A percentile compares a stretch with the other conserved stretches of the same genome.
Conservation (phyloP, 352 stramenopile species). For the Phytophthora chlamydospora region DNA sequence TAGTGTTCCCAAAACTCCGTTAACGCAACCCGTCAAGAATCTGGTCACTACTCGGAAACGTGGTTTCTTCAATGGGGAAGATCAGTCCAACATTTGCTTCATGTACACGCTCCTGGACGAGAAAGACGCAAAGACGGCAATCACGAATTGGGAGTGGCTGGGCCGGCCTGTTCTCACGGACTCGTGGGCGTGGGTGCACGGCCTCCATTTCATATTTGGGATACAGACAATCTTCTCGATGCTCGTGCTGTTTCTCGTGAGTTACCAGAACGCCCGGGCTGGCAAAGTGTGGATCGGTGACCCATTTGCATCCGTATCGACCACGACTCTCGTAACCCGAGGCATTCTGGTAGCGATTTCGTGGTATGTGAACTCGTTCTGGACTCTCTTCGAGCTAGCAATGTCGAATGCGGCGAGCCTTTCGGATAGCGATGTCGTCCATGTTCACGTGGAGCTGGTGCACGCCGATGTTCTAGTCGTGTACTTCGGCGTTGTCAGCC, state of each 20-base stretch:
- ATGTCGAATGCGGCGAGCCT: slow-evolving; percentile 21
- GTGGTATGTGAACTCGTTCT: slow-evolving; percentile 39
- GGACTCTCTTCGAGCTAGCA: slow-evolving; percentile 37
- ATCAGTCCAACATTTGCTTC: slow-evolving; percentile 30
- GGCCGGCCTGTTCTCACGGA: slow-evolving; percentile 26
- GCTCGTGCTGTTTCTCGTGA: slow-evolving; percentile 30
- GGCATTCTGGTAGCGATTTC: slow-evolving; percentile 29
- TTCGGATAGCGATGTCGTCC: slow-evolving; percentile 4
- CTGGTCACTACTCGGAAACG: slow-evolving; percentile 22
- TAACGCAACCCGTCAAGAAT: slow-evolving; percentile 25
- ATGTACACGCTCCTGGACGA: slow-evolving; percentile 26
- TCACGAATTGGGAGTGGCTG: slow-evolving; percentile 18
- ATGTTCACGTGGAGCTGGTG: slow-evolving; percentile 33
- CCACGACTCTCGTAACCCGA: slow-evolving; percentile 19
- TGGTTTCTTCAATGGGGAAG: slow-evolving; percentile 33
- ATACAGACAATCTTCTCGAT: slow-evolving; percentile 33
- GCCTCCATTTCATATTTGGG: slow-evolving; percentile 33
- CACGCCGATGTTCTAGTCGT: slow-evolving; percentile 35
- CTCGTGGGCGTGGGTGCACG: slow-evolving; percentile 48
- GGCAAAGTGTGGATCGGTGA: slow-evolving; percentile 48
- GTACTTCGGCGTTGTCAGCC: slow-evolving; percentile 21
- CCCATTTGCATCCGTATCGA: slow-evolving; percentile 42
- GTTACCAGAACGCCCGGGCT: slow-evolving; percentile 24
- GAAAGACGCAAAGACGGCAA: neutral
- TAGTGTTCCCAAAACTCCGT: slow-evolving; percentile 2